Conservation (phyloP, 2,329 filamentous ascomycete species). For the Leptographium procerum region DNA sequence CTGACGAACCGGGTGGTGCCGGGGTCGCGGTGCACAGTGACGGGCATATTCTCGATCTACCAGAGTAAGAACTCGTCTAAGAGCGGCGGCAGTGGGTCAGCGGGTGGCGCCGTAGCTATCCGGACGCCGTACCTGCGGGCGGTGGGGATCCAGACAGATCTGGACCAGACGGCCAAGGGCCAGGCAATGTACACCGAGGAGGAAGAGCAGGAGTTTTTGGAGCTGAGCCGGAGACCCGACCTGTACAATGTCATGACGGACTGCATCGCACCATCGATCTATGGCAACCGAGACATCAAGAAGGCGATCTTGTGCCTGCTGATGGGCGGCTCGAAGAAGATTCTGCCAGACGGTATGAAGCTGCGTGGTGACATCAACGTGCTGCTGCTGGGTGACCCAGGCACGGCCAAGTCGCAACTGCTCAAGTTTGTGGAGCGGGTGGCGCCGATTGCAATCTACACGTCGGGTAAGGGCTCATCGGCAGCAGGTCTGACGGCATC, state of each 20-base stretch:
- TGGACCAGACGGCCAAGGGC: slow-evolving; percentile 82
- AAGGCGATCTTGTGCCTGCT: slow-evolving; percentile 92
- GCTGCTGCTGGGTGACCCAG: slow-evolving; percentile 87
- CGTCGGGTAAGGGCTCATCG: slow-evolving; percentile 94
- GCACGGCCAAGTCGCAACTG: slow-evolving; percentile 95
- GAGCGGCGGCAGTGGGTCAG: slow-evolving; percentile 40
- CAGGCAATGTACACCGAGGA: slow-evolving; percentile 79
- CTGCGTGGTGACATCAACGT: slow-evolving; percentile 97
- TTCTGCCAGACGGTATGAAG: slow-evolving; percentile 94
- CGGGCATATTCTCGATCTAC: slow-evolving; percentile 97
- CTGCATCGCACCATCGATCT: slow-evolving; percentile 95
- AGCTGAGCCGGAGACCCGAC: slow-evolving; percentile 81
- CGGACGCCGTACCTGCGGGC: slow-evolving; percentile 89
- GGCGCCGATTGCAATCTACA: slow-evolving; percentile 95
- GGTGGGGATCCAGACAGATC: slow-evolving; percentile 81
- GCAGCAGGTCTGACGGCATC: slow-evolving; percentile 95
- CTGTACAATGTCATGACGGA: slow-evolving; percentile 84
- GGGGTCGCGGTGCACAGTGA: slow-evolving; percentile 86
- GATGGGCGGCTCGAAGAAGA: slow-evolving; percentile 93
- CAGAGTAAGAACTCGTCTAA: slow-evolving; percentile 74
- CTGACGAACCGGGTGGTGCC: slow-evolving; percentile 92
- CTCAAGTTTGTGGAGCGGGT: slow-evolving; percentile 97
- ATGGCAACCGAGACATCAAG: slow-evolving; percentile 92
- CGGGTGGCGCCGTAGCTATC: slow-evolving; percentile 78
- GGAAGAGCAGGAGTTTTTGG: slow-evolving; percentile 90